Evolutionary conservation across 495 filamentous ascomycete genomes (phyloP).

Genomic region (Penicillium pancosmium): DNA sequence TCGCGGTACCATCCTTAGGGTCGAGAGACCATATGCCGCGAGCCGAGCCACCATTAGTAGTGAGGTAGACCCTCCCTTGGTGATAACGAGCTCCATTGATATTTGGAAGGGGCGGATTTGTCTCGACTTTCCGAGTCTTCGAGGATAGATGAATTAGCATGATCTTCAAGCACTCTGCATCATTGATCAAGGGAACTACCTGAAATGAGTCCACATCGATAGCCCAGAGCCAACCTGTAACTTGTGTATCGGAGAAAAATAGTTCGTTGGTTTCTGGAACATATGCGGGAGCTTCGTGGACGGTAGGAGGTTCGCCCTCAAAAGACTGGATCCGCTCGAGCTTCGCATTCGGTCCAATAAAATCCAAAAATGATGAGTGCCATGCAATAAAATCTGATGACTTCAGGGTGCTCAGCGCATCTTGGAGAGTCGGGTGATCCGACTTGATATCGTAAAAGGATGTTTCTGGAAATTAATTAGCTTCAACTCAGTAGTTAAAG

Average conservation of each 20-base stretch:
- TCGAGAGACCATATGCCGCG: conserved; percentile 13
- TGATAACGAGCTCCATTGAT: conserved; percentile 20
- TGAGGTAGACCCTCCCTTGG: conserved; percentile 10
- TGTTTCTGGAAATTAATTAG: conserved; percentile 9
- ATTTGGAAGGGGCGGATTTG: conserved; percentile 10
- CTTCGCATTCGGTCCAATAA: conserved; percentile 13
- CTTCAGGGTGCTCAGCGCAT: conserved; percentile 2
- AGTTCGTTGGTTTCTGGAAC: conserved; percentile 18
- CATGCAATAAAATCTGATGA: conserved; percentile 16
- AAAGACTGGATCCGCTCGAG: conserved; percentile 19
- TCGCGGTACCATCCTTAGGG: conserved; percentile 10
- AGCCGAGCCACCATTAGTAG: conserved; percentile 16
- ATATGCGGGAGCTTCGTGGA: conserved; percentile 20
- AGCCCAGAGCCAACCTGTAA: conserved; percentile 18
- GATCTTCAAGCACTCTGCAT: background rate
- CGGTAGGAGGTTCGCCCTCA: conserved; percentile 10
- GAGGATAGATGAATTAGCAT: background rate
- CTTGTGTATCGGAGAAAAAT: conserved; percentile 14
- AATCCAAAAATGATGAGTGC: conserved; percentile 14
- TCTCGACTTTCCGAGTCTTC: conserved; percentile 15
- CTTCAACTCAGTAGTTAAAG: background rate
- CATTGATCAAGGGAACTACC: background rate
- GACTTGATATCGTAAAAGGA: conserved; percentile 19
- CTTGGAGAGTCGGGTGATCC: conserved; percentile 4
- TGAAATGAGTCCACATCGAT: conserved; percentile 14